phyloP scores from a whole-genome alignment of 495 filamentous ascomycete species.

The Saxophila tyrrhenica region DNA sequence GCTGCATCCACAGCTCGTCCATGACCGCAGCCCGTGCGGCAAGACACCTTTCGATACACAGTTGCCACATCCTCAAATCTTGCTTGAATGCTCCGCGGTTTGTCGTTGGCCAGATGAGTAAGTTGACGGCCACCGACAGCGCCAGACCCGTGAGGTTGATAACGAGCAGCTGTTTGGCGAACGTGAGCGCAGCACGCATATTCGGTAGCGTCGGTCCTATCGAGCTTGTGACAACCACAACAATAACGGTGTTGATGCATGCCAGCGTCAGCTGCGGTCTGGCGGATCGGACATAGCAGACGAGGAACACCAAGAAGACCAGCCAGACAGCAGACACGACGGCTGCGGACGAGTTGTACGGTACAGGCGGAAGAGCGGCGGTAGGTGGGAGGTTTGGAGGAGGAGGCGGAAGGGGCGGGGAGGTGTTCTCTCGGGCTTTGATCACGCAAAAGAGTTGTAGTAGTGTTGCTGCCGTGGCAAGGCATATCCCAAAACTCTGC shows the following conservation, averaged over 20 bases:
- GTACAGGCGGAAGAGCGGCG: not conserved
- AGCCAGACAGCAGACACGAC: not conserved
- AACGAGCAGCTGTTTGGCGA: not conserved
- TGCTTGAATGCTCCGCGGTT: not conserved
- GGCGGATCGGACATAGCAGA: not conserved
- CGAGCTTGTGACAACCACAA: not conserved
- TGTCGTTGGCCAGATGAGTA: not conserved
- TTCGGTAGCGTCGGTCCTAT: not conserved
- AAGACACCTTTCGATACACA: not conserved
- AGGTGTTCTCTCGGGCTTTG: not conserved
- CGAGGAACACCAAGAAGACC: not conserved
- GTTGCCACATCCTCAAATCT: not conserved
- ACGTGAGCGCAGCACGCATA: not conserved
- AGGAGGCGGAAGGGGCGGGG: not conserved
- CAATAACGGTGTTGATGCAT: not conserved
- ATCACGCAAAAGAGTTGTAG: not conserved
- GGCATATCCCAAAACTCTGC: not conserved
- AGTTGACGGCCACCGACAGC: not conserved
- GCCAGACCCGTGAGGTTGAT: not conserved
- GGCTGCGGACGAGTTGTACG: too few species aligned
- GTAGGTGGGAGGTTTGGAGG: not conserved
- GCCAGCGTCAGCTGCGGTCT: not conserved
- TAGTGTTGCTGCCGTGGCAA: not conserved
- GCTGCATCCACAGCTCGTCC: not conserved
- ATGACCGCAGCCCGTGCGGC: not conserved